Percentiles rank a stretch among this genome's conserved stretches.
phyloP scores from a whole-genome alignment of 164 flowering plant species.

The Liriodendron chinense region DNA sequence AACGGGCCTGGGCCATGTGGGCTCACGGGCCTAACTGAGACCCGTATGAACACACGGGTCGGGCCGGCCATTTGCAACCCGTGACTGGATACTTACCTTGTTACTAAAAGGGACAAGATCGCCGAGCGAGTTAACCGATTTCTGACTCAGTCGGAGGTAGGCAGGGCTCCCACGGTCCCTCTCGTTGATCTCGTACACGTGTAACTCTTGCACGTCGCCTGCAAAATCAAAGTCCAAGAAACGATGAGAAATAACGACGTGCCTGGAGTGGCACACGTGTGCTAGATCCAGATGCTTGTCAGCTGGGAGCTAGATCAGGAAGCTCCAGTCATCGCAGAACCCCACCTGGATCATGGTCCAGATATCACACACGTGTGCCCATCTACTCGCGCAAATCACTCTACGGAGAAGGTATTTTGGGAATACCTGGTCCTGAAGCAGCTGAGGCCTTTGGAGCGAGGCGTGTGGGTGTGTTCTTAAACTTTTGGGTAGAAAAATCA shows the following conservation, averaged over 20 bases:
- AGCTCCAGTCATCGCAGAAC: too few species aligned
- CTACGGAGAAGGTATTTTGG: background rate
- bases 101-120: conserved; percentile 69
- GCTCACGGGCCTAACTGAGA: too few species aligned
- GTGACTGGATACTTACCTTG: conserved; percentile 28
- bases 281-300: background rate
- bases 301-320: background rate
- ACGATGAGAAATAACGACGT: background rate
- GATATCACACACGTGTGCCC: background rate
- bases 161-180: conserved; percentile 76
- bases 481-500: conserved; percentile 1
- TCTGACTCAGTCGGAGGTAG: conserved; percentile 51
- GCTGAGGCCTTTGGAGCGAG: conserved; percentile 12
- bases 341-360: background rate
- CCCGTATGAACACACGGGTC: too few species aligned
- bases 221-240: background rate
- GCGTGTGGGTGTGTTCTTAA: conserved; percentile 12
- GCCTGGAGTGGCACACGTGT: background rate
- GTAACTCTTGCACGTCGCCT: conserved; percentile 51
- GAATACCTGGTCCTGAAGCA: conserved; percentile 27
- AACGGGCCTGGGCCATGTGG: too few species aligned
- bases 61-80: too few species aligned
- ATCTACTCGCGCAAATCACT: background rate
- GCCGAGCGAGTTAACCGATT: conserved; percentile 48
- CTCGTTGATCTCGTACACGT: conserved; percentile 72